Percentiles rank a stretch among this genome's conserved stretches.
Evolutionary conservation across 2,329 filamentous ascomycete genomes (phyloP).

Genomic region (Aaosphaeria pasadenensis): DNA sequence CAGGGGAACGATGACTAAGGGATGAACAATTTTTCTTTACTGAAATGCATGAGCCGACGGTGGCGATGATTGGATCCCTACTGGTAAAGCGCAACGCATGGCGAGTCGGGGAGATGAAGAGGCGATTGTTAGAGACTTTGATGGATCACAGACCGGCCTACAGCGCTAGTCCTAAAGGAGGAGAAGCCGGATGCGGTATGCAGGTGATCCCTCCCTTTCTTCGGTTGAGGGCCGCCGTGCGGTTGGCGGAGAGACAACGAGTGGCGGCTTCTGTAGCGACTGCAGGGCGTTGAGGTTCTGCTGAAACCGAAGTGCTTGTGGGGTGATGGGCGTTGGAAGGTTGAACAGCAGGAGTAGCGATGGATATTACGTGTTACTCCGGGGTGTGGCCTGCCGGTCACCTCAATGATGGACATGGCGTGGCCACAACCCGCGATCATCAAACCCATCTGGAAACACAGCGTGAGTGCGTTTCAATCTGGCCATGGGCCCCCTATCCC

Average conservation of each 20-base stretch:
- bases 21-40: background rate
- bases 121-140: constrained; percentile 25
- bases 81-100: background rate
- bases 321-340: no score
- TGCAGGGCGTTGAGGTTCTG: no score
- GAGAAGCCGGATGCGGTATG: background rate
- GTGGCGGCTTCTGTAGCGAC: background rate
- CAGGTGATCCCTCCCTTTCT: background rate
- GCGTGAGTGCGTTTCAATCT: constrained; percentile 21
- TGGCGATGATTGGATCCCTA: constrained; percentile 18
- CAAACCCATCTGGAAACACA: constrained; percentile 3
- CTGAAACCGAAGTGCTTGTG: no score
- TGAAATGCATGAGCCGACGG: background rate
- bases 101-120: constrained; percentile 38
- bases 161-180: constrained; percentile 8
- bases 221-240: background rate
- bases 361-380: no score
- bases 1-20: no score
- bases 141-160: background rate
- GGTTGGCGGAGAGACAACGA: background rate
- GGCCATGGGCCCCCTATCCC: background rate
- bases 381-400: no score
- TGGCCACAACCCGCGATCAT: background rate
- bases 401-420: no score
- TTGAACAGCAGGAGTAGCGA: no score